Base-by-base conservation (phyloP, 306 rosid species). In the Calophaca sinica region DNA sequence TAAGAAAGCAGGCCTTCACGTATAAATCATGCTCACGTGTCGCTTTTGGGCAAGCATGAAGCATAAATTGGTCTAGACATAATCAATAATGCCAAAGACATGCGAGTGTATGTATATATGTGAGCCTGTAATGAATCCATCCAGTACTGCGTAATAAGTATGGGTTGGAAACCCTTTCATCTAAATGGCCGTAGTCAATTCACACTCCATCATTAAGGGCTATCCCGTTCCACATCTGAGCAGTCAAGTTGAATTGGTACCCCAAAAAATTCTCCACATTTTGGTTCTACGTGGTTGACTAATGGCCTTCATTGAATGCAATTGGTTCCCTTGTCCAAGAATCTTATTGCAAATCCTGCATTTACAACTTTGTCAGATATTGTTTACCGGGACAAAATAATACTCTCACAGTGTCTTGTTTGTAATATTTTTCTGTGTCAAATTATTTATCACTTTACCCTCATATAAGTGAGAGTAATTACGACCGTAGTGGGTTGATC, bases 111-210 rank as follows among this genome's bases (percentile, higher is more conserved):
- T 12, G 31, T 20, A 20, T 20, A 12, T 4, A 45, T 63, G 35
- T 72, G 68, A 45, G 36, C 26, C 26, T 20, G 26, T 20, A 69
- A 69, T 51, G 31, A 72, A 38, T 31, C 28, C 54, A 54, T 20
- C n/a, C 3, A 57, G 36, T 61, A 64, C 12, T 76, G 48, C 6
- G 83, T 60, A 81, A 74, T 77, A 53, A 80, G 81, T 83, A 61
- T 77, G 76, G 72, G 2, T 61, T 49, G 75, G 83, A 83, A 86
- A 82, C 10, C 8, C 45, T 66, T 75, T 77, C 20, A 51, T 64
- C 9, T 52, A 69, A 51, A 82, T 89, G 89, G 91, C 2, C 52
- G 7, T 84, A 87, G 88, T 89, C 94, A 89, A 85, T 60, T 68
- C 70, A 73, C 44, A 70, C 78, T 84, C 71, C 39, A 84, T 77